Base-by-base conservation (phyloP, 1,284 basidiomycete genomes). In the Schizophyllum commune region DNA sequence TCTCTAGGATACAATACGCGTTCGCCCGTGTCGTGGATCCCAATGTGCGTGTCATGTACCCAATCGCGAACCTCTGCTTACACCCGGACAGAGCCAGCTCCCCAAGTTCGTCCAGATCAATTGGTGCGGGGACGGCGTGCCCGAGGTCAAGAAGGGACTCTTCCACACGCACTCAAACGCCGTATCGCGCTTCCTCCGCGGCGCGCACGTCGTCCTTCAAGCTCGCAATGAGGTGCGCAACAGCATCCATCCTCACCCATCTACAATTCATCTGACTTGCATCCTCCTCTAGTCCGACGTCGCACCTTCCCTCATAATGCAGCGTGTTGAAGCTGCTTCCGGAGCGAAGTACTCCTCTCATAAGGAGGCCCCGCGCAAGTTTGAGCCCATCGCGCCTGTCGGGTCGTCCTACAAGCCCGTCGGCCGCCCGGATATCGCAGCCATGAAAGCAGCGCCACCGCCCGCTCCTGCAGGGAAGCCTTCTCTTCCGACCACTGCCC, bases 61-160 rank as follows among this genome's bases (percentile, higher is more conserved):
- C 15, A 56, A 32, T 19, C 56, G 19, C n/a, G 2, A 27, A 8
- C 13, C 5, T 13, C 27, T 1, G 3, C 19, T 57, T 2, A 57
- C 55, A 21, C 11, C 21, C 34, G 21, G 52, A 53, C 69, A 96
- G 88, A 91, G 86, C 69, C 79, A 89, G 67, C 81, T 98, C n/a
- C 83, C 89, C 62, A 98, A 98, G 75, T 94, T 96, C 66, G 93
- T 98, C 7, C 89, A 96, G 66, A 83, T 88, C 69, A 92, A 92
- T 67, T 94, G 92, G 94, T 95, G 93, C 69, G 96, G 96, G 58
- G 95, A 97, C 69, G 96, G 96, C 67, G 96, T 98, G 0, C 96
- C 96, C 17, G 94, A 90, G 73, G 83, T 81, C 34, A 89, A 91
- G 73, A 98, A 98, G 74, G 96, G 96, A 15, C 80, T 98, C 32